These are phyloP conservation scores for Infundibulicybe gibba DNA, from an alignment of 768 basidiomycete genomes.

Conservation along the genomic window DNA sequence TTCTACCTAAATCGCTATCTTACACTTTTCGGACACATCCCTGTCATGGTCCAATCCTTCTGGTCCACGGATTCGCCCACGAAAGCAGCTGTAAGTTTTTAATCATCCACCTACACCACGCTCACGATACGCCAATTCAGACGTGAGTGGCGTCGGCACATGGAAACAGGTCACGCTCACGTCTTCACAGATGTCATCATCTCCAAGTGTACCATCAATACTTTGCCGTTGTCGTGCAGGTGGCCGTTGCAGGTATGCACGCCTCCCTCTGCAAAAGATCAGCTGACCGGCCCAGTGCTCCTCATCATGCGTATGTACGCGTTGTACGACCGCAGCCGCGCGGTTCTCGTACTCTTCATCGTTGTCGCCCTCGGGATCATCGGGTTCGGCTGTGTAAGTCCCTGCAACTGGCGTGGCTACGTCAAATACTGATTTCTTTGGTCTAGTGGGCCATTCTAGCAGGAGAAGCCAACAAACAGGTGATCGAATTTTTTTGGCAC, in stretches of 20 bases:
- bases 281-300: conserved; percentile 13
- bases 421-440: background rate
- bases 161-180: background rate
- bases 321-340: conserved; percentile 30
- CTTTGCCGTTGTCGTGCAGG: conserved; percentile 27
- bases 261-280: background rate
- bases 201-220: conserved; percentile 32
- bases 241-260: conserved; percentile 27
- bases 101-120: background rate
- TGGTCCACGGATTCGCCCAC: conserved; percentile 19
- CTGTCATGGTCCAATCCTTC: conserved; percentile 29
- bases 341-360: conserved; percentile 24
- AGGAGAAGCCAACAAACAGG: conserved; percentile 8
- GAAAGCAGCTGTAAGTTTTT: conserved; percentile 21
- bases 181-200: conserved; percentile 21
- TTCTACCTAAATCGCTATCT: conserved; percentile 42
- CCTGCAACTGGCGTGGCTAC: background rate
- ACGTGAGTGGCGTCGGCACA: conserved; percentile 3
- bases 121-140: background rate
- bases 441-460: conserved; percentile 23
- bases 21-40: conserved; percentile 32
- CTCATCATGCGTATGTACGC: conserved; percentile 42
- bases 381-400: conserved; percentile 28
- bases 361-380: conserved; percentile 17
- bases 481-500: conserved; percentile 11